Percentiles rank a stretch among this genome's conserved stretches.
Conservation (phyloP, 176 grass and related monocot species). For the Aechmea fasciata region DNA sequence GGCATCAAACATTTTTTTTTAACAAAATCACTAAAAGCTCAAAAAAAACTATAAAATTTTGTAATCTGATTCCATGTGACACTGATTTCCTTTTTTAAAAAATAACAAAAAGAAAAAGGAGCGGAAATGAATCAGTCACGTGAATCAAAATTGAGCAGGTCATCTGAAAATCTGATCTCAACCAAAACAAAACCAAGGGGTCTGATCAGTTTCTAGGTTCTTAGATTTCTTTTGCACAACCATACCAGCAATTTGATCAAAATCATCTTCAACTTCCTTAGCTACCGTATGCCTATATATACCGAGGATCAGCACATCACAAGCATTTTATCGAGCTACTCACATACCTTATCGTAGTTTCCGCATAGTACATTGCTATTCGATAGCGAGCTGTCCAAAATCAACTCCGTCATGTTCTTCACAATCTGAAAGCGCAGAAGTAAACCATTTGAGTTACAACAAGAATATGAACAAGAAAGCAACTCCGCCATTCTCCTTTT, state of each 20-base stretch:
- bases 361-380: conserved; percentile 1
- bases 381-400: not conserved
- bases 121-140: too few relatives aligned
- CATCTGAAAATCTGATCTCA: not conserved
- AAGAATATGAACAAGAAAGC: not conserved
- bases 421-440: not conserved
- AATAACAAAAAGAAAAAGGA: too few relatives aligned
- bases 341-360: conserved; percentile 7
- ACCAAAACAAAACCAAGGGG: not conserved
- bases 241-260: not conserved
- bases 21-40: too few relatives aligned
- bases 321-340: not conserved
- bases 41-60: too few relatives aligned
- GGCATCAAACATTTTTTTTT: too few relatives aligned
- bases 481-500: not conserved
- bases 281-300: not conserved
- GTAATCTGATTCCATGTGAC: too few relatives aligned
- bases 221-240: not conserved
- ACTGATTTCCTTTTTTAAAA: too few relatives aligned
- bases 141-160: too few relatives aligned
- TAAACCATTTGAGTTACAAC: not conserved
- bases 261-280: not conserved
- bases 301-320: not conserved
- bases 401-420: conserved; percentile 1
- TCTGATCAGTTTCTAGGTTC: not conserved